Percentiles rank a stretch among this genome's conserved stretches.
phyloP scores from a whole-genome alignment of 1,284 basidiomycete genomes.

The Apiotrichum brassicae region DNA sequence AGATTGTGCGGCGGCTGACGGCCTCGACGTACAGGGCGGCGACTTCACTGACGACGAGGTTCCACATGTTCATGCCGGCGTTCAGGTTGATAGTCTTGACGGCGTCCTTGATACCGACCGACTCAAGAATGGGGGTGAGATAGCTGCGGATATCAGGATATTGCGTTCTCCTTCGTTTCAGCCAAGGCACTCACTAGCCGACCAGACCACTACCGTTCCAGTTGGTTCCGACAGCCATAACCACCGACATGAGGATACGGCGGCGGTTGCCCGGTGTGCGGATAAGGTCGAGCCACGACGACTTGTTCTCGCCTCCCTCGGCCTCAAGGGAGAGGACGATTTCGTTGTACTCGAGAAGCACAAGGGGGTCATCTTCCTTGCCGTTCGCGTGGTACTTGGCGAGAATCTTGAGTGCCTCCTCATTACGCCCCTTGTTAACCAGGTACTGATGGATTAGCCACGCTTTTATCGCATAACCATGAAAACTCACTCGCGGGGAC shows the following conservation, averaged over 20 bases:
- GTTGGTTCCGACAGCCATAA: constrained; percentile 20
- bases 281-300: constrained; percentile 31
- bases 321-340: constrained; percentile 25
- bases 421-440: constrained; percentile 7
- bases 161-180: too few relatives aligned
- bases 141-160: too few relatives aligned
- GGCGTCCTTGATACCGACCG: constrained; percentile 29
- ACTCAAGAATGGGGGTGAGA: constrained; percentile 28
- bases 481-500: constrained; percentile 6
- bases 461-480: not conserved
- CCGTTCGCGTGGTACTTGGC: constrained; percentile 19
- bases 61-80: constrained; percentile 22
- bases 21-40: constrained; percentile 14
- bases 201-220: constrained; percentile 32
- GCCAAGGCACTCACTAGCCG: constrained; percentile 21
- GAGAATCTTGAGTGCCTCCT: constrained; percentile 9
- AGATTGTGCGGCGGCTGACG: constrained; percentile 25
- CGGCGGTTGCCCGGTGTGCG: constrained; percentile 31
- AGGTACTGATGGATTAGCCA: constrained; percentile 4
- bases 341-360: constrained; percentile 19
- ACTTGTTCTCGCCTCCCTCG: constrained; percentile 16
- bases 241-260: constrained; percentile 27
- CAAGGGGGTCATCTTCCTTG: constrained; percentile 7
- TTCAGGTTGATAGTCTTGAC: constrained; percentile 28
- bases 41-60: constrained; percentile 9